Base-by-base conservation (phyloP, 2,329 filamentous ascomycete genomes). In the Aspergillus neotritici region DNA sequence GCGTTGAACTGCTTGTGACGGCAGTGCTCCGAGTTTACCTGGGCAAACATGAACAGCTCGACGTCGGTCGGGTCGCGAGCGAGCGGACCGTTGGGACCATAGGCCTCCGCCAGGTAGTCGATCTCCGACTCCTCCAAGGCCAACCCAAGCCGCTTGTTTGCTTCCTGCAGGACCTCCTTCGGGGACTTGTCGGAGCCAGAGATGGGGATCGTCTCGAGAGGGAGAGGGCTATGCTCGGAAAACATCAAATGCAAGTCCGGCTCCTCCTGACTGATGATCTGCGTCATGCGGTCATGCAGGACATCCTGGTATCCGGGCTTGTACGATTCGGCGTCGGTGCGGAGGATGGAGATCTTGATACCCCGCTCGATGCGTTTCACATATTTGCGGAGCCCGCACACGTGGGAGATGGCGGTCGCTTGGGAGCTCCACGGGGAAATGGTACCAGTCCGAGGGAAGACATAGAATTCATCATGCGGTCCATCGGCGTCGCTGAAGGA, bases 1-100 rank as follows among this genome's bases (percentile, higher is more conserved):
- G 93, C 90, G 67, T 98, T 98, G 78, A 98, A 98, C 57, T 94
- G 86, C 74, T 96, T 94, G 63, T 84, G 80, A 46, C 80, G 71
- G 61, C 80, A 95, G 68, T 97, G 91, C 75, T 98, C 93, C 3
- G 91, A 97, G 73, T 97, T 97, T 64, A 98, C 91, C 70, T 98
- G 93, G 12, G 91, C 91, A 66, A 97, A 98, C 93, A 97, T 97
- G 76, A 97, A 97, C 15, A 97, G 77, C 70, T 98, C 93, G 34
- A 97, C 87, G 64, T 97, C 93, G 48, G 89, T 84, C 1, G 87
- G 87, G 37, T 83, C 72, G 48, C 76, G 65, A 10, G 76, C 76
- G 38, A 80, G 71, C 39, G 73, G 66, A 3, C 76, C 76, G 25
- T 82, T 77, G 31, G 80, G 73, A 5, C 80, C 80, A 67, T 88